Evolutionary conservation across 106 monocot species (phyloP), one percentile per base, ranked within the genome.

Genomic region (Platanthera guangdongensis): DNA sequence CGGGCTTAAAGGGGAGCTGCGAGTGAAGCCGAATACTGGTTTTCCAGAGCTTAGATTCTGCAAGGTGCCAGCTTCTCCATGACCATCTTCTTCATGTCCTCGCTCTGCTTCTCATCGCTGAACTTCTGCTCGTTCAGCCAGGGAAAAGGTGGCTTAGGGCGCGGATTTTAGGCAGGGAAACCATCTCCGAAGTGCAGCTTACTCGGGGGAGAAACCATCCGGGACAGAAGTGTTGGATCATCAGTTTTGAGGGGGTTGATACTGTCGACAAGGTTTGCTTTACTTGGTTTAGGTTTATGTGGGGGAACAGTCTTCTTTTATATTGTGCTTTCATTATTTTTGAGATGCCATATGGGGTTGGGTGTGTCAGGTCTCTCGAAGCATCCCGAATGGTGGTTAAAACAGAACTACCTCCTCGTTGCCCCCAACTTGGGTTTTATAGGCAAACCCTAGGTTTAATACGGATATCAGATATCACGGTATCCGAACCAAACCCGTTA

Each of bases 111-210:
- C 22, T 72, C 21, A 72, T 50, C 46, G 4, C 21, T 50, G 51
- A 21, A 51, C 10, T 50, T 50, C 19, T 72, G 19, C 9, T 22
- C 9, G 19, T 72, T 8, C 72, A 95, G 92, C 92, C 94, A 13
- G 94, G 99, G 47, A 86, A 15, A 74, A 94, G 94, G 82, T 99
- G 99, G 99, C n/a, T 99, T 76, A 86, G 84, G 19, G 65, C 79
- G 5, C 92, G 89, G 1, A 73, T 88, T 14, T 81, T 75, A 2
- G 92, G 89, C 7, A 90, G 85, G 47, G 83, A 92, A 52, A 5
- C 50, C 22, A 79, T 94, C 19, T 83, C 81, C 4, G 87, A 90
- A 80, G 75, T 94, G 60, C 81, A 92, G 71, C 90, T 99, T 51
- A 74, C 50, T 13, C 68, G 53, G 22, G 99, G 99, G 47, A 88